Base-by-base conservation (phyloP, 2,329 filamentous ascomycete genomes). In the Alternaria atra region DNA sequence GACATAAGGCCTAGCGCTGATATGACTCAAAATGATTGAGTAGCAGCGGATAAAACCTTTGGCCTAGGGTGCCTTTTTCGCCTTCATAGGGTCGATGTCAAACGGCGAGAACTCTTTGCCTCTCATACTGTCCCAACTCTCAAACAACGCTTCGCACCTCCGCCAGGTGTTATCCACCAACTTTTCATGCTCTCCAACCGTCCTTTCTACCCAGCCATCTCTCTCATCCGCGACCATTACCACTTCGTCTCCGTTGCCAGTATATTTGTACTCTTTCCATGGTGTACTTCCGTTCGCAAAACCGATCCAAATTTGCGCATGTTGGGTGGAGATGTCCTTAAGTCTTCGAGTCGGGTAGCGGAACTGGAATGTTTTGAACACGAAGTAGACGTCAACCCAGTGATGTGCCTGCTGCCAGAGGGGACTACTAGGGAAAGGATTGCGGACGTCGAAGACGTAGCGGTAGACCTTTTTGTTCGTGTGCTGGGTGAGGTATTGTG, bases 381-480 rank as follows among this genome's bases (percentile, higher is more conserved):
- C 51, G 29, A 65, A 73, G 48, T 75, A 74, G 0, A 73, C 55
- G 35, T 76, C 73, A 2, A 74, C 69, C 71, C 70, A 71, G 40
- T 76, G 71, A 52, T 77, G 74, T 2, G 71, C 47, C 20, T 64
- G 59, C 13, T 69, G 60, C 47, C 69, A 72, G 10, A 68, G 51
- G 12, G 34, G 58, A 6, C 39, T 47, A 3, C 55, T 60, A 0
- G 61, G 65, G 46, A 75, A 77, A 0, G 74, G 75, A 54, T 74
- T 77, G 1, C 66, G 60, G 6, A 70, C 50, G 10, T 73, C 63
- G 60, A 77, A 75, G 6, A 71, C 39, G 55, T 76, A 76, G 3
- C 71, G 64, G 51, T 73, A 74, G 0, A 72, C 37, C 1, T 57
- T 63, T 27, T 73, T 73, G 15, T 23, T 48, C 0, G 64, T 61